Evolutionary conservation across 805 yeast species (phyloP), one percentile per base, ranked within the genome.

Genomic region (Candida tammaniensis): DNA sequence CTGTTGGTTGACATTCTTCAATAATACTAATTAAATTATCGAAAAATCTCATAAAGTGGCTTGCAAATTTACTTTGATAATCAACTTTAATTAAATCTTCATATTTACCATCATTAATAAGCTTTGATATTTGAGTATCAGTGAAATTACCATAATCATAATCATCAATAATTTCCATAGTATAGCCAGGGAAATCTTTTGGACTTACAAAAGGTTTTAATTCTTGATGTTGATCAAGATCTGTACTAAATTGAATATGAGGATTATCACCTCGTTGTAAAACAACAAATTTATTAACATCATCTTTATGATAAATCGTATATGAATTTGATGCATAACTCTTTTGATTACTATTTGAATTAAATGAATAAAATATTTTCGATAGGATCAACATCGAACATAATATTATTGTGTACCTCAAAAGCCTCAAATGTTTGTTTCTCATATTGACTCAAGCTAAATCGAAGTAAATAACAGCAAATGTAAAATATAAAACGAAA

Each of bases 1-100:
- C 35, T 2, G 30, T 14, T 3, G 68, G 68, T 26, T 46, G 45
- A 27, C 48, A 33, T 4, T 42, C 42, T 10, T 51, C 49, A 24
- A 59, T 36, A 9, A 32, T 6, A 3, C 31, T 31, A 27, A 57
- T 39, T 17, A 59, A 34, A 3, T 45, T 40, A 10, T 27, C 40
- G 36, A 61, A 47, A 38, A 58, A 60, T 5, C 16, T 17, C 10
- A 31, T 31, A 20, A 43, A 35, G 3, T 14, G 8, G 16, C 11
- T 12, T 8, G 21, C 28, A 26, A 43, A 43, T 18, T 19, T 25
- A 17, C 26, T 36, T 25, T 43, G 38, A 24, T 31, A 38, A 11
- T 35, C 32, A 10, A 36, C 14, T 14, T 36, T 33, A 17, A 33
- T 17, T 17, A 43, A 27, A 14, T 24, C 32, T 10, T 30, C 35